Base-by-base conservation (phyloP, 768 basidiomycete genomes). In the Calocybe indica region DNA sequence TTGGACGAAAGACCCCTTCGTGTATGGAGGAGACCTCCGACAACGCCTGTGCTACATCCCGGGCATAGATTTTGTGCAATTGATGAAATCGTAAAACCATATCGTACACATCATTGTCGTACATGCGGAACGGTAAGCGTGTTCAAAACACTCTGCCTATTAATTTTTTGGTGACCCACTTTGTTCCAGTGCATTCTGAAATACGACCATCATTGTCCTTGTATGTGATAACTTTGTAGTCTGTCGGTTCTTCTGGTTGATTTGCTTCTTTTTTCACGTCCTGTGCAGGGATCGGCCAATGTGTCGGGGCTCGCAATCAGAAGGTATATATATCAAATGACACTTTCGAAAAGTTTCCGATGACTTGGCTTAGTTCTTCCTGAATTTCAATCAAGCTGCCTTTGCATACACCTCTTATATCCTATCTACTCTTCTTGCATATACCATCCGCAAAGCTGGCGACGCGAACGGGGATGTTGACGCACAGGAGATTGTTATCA, bases 191-290 rank as follows among this genome's bases (percentile, higher is more conserved):
- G 91, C 57, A 72, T 92, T 5, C 61, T 93, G 40, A 85, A 80
- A 61, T 92, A 83, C 54, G 90, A 93, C 58, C 90, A 93, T 64
- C 91, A 93, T 58, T 93, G 90, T 66, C 90, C 90, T 43, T 92
- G 88, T 88, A 62, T 53, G 83, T 69, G 3, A 11, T 22, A 22
- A 22, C 1, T 22, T 22, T 22, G 22, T 22, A 22, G 22, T 32
- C 7, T 37, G 11, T 11, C 42, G 7, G 5, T 1, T 32, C 35
- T 43, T 13, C 8, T 29, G 13, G 30, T 41, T 15, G n/a, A 40
- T 40, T 9, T 33, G 6, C 5, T 7, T 48, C 41, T 38, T 37
- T 35, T 33, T 37, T 31, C 5, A 50, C 45, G n/a, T 36, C 12
- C 13, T 62, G 50, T 45, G 40, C 56, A 81, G 88, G 92, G 93